Evolutionary conservation across 2,329 filamentous ascomycete genomes (phyloP).

Genomic region (Fusarium dlaminii): DNA sequence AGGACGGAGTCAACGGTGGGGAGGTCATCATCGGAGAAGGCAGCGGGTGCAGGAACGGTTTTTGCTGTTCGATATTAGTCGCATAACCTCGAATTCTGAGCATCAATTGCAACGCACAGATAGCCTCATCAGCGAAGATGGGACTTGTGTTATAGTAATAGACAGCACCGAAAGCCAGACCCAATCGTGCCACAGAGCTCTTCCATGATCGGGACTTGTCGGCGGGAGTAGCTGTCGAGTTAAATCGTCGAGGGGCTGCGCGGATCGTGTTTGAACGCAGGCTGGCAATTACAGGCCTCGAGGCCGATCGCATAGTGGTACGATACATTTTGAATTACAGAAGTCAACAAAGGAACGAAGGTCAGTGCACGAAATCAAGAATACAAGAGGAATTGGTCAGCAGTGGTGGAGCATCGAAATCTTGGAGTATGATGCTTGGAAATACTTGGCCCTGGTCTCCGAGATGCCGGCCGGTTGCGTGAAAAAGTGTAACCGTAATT

Average conservation of each 20-base stretch:
- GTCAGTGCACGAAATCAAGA: conserved; percentile 8
- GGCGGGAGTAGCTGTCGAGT: conserved; percentile 62
- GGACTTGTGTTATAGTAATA: conserved; percentile 96
- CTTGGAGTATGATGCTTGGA: conserved; percentile 29
- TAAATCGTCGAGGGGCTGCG: conserved; percentile 58
- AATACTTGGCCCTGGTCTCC: conserved; percentile 13
- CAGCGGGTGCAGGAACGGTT: conserved; percentile 54
- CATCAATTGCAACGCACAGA: conserved; percentile 64
- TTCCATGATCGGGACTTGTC: conserved; percentile 84
- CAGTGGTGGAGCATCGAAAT: conserved; percentile 29
- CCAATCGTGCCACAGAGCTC: conserved; percentile 77
- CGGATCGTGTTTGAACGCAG: conserved; percentile 53
- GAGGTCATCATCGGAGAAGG: conserved; percentile 66
- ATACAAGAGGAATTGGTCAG: conserved; percentile 37
- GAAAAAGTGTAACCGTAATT: conserved; percentile 34
- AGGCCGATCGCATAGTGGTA: conserved; percentile 59
- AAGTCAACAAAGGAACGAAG: conserved; percentile 5
- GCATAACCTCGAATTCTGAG: not conserved
- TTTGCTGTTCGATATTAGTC: conserved; percentile 38
- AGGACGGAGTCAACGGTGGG: conserved; percentile 74
- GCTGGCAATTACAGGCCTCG: conserved; percentile 55
- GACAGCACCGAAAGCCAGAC: conserved; percentile 76
- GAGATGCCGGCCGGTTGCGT: conserved; percentile 12
- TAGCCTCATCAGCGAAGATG: conserved; percentile 84
- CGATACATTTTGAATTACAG: conserved; percentile 58